A percentile compares a stretch with the other conserved stretches of the same genome.
phyloP scores from a whole-genome alignment of 1,284 basidiomycete genomes.

The Microbotryum silenes-acaulis region DNA sequence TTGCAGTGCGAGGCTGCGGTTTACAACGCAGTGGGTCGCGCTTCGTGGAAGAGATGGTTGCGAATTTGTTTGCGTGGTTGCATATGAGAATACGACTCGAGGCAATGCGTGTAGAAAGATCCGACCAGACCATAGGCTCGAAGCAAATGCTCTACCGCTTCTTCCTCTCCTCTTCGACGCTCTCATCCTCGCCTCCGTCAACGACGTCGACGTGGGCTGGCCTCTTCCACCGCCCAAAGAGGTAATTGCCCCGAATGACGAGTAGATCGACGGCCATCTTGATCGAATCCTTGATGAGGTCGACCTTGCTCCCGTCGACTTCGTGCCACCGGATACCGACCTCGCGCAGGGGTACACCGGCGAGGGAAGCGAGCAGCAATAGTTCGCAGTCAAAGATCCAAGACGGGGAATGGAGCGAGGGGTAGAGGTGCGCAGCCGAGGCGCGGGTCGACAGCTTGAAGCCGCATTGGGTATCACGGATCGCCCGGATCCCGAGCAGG shows the following conservation, averaged over 20 bases:
- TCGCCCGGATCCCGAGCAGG: slow-evolving; percentile 74
- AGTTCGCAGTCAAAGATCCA: slow-evolving; percentile 97
- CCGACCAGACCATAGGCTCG: no score
- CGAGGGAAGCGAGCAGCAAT: slow-evolving; percentile 68
- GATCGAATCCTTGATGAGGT: slow-evolving; percentile 69
- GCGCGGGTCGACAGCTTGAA: slow-evolving; percentile 85
- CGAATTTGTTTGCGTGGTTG: no score
- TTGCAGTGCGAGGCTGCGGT: no score
- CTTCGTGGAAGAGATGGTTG: no score
- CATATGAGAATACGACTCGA: no score
- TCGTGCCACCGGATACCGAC: slow-evolving; percentile 88
- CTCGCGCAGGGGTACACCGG: slow-evolving; percentile 64
- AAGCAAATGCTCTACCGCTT: no score
- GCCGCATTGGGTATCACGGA: slow-evolving; percentile 85
- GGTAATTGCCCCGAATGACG: slow-evolving; percentile 71
- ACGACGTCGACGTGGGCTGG: slow-evolving; percentile 20
- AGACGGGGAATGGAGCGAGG: slow-evolving; percentile 53
- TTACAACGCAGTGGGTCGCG: no score
- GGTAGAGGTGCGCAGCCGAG: slow-evolving; percentile 72
- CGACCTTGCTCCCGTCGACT: slow-evolving; percentile 81
- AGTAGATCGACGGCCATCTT: slow-evolving; percentile 82
- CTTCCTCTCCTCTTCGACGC: neutral
- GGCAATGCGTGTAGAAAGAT: no score
- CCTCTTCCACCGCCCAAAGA: slow-evolving; percentile 53
- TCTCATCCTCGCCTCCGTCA: slow-evolving; percentile 4